Conservation (phyloP, 176 grass and related monocot genomes). For the Eleusine coracana region DNA sequence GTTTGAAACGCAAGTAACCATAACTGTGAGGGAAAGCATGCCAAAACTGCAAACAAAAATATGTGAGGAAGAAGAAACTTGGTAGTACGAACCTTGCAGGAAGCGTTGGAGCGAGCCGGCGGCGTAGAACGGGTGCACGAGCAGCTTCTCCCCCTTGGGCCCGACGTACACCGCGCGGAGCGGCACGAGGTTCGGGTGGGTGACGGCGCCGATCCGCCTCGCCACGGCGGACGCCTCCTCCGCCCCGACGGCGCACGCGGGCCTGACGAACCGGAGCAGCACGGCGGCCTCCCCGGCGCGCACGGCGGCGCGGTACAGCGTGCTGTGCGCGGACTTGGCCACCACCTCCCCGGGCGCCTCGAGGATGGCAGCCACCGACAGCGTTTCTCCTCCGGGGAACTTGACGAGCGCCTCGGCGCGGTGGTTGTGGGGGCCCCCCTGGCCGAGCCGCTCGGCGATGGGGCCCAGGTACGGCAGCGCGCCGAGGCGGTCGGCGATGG, state of each 20-base stretch:
- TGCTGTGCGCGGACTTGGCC: constrained; percentile 85
- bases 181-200: constrained; percentile 83
- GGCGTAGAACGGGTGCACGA: constrained; percentile 89
- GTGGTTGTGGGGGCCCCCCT: background rate
- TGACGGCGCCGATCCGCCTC: constrained; percentile 54
- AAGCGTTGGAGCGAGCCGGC: constrained; percentile 78
- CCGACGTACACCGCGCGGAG: constrained; percentile 81
- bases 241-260: constrained; percentile 53
- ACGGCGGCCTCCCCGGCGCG: constrained; percentile 51
- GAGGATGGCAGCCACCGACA: constrained; percentile 74
- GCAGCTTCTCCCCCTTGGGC: constrained; percentile 87
- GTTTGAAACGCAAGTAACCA: background rate
- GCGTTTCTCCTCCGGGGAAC: constrained; percentile 81
- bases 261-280: constrained; percentile 87
- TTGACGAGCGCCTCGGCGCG: constrained; percentile 57
- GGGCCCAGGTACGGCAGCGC: constrained; percentile 53
- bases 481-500: constrained; percentile 63
- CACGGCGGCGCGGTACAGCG: constrained; percentile 83
- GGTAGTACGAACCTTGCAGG: constrained; percentile 66
- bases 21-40: background rate
- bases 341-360: constrained; percentile 95
- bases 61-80: background rate
- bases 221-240: constrained; percentile 70
- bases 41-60: background rate
- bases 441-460: constrained; percentile 52